These are phyloP conservation scores for Eucalyptus shirleyi DNA, from an alignment of 345 rosid species.

Conservation along the genomic window DNA sequence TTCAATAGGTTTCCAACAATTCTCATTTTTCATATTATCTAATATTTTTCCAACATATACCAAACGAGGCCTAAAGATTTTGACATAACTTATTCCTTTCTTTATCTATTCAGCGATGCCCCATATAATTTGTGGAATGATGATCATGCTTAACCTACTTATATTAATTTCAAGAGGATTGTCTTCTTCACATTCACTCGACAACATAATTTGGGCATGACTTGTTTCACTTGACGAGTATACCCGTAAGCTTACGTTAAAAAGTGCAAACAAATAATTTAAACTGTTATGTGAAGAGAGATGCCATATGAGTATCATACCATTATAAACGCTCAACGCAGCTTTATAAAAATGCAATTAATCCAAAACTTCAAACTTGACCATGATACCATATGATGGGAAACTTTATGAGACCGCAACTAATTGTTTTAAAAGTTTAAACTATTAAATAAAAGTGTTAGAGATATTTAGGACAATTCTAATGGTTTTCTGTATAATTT, in stretches of 20 bases:
- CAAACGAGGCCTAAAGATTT: not conserved
- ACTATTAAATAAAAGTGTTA: not conserved
- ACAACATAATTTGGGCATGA: not conserved
- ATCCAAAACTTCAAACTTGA: not conserved
- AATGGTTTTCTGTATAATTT: no score
- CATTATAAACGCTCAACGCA: not conserved
- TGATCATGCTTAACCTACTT: not conserved
- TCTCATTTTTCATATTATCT: not conserved
- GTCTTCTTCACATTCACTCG: not conserved
- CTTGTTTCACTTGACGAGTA: not conserved
- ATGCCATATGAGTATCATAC: not conserved
- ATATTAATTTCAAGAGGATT: not conserved
- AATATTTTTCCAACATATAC: not conserved
- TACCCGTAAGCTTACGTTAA: not conserved
- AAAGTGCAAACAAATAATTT: not conserved
- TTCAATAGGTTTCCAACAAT: not conserved
- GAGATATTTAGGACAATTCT: no score
- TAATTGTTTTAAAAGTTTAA: no score
- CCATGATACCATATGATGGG: not conserved
- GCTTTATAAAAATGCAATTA: not conserved
- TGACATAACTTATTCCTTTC: not conserved
- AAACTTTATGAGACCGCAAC: not conserved
- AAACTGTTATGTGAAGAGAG: not conserved
- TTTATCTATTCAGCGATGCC: not conserved
- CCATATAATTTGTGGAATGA: not conserved